These are phyloP conservation scores for Xerocomus spinulosus DNA, from an alignment of 768 basidiomycete species.

Conservation along the genomic window DNA sequence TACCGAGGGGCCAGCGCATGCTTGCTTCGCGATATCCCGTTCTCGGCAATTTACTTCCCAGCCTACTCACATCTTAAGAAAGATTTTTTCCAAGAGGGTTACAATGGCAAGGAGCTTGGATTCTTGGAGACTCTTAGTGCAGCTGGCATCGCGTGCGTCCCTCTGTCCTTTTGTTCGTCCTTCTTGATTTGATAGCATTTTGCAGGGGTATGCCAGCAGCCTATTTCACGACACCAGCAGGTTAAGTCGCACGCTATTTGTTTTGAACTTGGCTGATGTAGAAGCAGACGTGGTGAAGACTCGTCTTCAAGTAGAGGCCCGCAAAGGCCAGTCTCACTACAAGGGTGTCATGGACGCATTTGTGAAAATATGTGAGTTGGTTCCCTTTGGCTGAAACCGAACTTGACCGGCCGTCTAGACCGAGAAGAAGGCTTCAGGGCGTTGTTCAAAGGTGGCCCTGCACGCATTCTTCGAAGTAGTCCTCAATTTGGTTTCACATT, in stretches of 20 bases:
- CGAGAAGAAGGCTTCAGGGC: conserved; percentile 87
- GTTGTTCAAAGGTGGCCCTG: conserved; percentile 88
- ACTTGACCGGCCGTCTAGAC: conserved; percentile 40
- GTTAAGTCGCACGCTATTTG: conserved; percentile 36
- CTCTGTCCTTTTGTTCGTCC: conserved; percentile 13
- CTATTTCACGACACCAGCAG: conserved; percentile 87
- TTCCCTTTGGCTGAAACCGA: conserved; percentile 5
- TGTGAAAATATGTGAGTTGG: conserved; percentile 73
- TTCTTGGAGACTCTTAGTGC: conserved; percentile 85
- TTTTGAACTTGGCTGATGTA: conserved; percentile 14
- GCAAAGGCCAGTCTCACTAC: conserved; percentile 87
- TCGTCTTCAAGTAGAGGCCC: conserved; percentile 87
- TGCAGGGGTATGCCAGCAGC: conserved; percentile 95
- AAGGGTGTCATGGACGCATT: conserved; percentile 89
- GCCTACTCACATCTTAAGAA: conserved; percentile 87
- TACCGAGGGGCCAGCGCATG: conserved; percentile 95
- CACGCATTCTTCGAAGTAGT: conserved; percentile 83
- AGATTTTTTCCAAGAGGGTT: conserved; percentile 93
- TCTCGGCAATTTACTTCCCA: conserved; percentile 91
- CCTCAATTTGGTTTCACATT: conserved; percentile 94
- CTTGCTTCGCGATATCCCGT: conserved; percentile 91
- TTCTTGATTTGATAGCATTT: conserved; percentile 27
- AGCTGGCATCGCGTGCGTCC: conserved; percentile 75
- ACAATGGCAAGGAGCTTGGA: conserved; percentile 87
- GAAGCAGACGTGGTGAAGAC: conserved; percentile 92